Conservation (phyloP, 805 yeast genomes). For the Myxozyma monticola region DNA sequence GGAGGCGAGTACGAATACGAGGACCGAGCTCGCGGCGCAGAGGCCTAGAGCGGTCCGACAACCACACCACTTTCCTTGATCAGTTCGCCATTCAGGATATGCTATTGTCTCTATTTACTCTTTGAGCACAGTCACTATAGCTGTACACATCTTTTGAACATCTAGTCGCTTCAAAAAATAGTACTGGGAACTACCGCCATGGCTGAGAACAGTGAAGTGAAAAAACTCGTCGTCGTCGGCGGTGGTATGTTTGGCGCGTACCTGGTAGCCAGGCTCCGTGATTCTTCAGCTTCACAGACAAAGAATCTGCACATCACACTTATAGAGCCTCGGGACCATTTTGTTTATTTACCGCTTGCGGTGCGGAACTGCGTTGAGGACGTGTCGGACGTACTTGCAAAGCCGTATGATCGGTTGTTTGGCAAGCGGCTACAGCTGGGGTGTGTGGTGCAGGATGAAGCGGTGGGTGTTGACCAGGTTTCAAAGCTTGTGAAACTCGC, state of each 20-base stretch:
- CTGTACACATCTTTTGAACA: too few relatives aligned
- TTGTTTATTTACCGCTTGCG: constrained; percentile 18
- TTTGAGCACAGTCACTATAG: too few relatives aligned
- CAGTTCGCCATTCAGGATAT: too few relatives aligned
- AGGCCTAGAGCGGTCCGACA: too few relatives aligned
- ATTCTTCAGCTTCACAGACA: neutral
- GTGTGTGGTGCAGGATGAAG: constrained; percentile 5
- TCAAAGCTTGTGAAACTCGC: constrained; percentile 9
- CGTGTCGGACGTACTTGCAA: constrained; percentile 9
- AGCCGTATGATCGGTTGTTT: constrained; percentile 18
- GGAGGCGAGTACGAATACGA: too few relatives aligned
- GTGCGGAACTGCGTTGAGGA: constrained; percentile 19
- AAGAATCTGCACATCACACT: constrained; percentile 12
- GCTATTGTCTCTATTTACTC: too few relatives aligned
- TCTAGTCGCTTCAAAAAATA: too few relatives aligned
- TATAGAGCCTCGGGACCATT: constrained; percentile 18
- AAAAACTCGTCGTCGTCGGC: constrained; percentile 20
- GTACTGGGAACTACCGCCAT: neutral
- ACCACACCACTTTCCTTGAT: too few relatives aligned
- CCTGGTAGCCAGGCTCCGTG: constrained; percentile 9
- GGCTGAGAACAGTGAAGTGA: neutral
- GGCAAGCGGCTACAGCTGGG: constrained; percentile 11
- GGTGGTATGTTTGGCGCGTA: constrained; percentile 24
- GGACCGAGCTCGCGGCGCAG: too few relatives aligned
- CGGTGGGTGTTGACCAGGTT: constrained; percentile 11